Base-by-base conservation (phyloP, 139 green algal genomes). In the Haematococcus sp. region DNA sequence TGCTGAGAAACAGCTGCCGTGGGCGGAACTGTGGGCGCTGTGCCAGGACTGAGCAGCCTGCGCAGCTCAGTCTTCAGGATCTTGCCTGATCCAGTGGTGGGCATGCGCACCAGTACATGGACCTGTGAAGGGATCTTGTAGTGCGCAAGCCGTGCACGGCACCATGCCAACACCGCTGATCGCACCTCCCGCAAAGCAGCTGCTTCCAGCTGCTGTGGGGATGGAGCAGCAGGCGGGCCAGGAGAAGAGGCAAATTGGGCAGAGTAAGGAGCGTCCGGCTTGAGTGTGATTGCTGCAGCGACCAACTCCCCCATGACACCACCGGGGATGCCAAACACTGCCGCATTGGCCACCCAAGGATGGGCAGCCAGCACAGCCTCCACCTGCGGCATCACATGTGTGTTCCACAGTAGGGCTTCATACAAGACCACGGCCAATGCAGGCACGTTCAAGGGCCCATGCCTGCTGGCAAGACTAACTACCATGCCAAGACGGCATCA, bases 71-170 rank as follows among this genome's bases (percentile, higher is more conserved):
- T 90, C 71, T 96, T 96, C 19, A 94, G 74, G 9, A 96, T 85
- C 75, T 96, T 96, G n/a, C 91, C 91, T 40, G 88, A 94, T 1
- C 89, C 90, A 19, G 87, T 96, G 15, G 76, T 88, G 30, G 91
- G 91, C 80, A 96, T 82, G 3, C 52, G 44, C 5, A 84, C 80
- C 35, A 97, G 31, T 30, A 96, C 30, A 60, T 87, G 76, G n/a
- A 96, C 68, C 63, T 81, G 73, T 1, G 66, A 5, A 17, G 46
- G 34, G 20, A 93, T 86, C 77, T 96, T 96, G 81, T 93, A 96
- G 52, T 92, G 78, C 1, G 91, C 91, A 34, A 96, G 74, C 0
- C 84, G 46, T 20, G 33, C 58, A 0, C 75, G 59, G 79, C 91
- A 97, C 91, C 90, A 96, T 30, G 52, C 80, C 23, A 89, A 56